A percentile compares a stretch with the other conserved stretches of the same genome.
Conservation (phyloP, 2,329 filamentous ascomycete species). For the Ophiocordyceps camponoti-leonardi region DNA sequence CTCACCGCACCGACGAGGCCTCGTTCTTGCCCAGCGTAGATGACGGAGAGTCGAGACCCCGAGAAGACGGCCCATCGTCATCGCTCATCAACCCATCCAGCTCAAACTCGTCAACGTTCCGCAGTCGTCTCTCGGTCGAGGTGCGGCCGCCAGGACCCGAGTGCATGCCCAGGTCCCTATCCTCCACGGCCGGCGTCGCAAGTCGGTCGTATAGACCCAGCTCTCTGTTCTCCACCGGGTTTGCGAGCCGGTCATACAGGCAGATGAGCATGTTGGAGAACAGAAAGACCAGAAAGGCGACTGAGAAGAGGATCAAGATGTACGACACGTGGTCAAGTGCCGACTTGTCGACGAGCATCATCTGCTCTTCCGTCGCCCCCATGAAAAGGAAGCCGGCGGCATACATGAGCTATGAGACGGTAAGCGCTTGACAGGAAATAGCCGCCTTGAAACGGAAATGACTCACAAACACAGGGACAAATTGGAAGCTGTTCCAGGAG, state of each 20-base stretch:
- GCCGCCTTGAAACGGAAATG: background rate
- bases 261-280: slow-evolving; percentile 76
- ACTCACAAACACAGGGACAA: slow-evolving; percentile 36
- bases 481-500: slow-evolving; percentile 46
- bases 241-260: slow-evolving; percentile 53
- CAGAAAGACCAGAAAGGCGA: slow-evolving; percentile 81
- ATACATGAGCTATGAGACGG: slow-evolving; percentile 51
- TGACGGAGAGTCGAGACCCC: slow-evolving; percentile 24
- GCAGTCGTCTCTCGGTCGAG: slow-evolving; percentile 38
- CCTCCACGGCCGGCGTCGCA: background rate
- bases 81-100: slow-evolving; percentile 80
- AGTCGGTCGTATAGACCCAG: background rate
- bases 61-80: slow-evolving; percentile 43
- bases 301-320: slow-evolving; percentile 76
- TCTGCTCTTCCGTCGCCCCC: slow-evolving; percentile 94
- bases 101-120: slow-evolving; percentile 85
- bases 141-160: slow-evolving; percentile 13
- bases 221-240: slow-evolving; percentile 3
- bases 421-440: slow-evolving; percentile 2
- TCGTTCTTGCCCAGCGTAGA: slow-evolving; percentile 8
- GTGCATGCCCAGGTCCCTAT: background rate
- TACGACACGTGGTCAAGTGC: slow-evolving; percentile 82
- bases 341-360: slow-evolving; percentile 56
- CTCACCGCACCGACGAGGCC: slow-evolving; percentile 9
- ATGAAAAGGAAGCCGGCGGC: slow-evolving; percentile 94